Evolutionary conservation across 306 rosid genomes (phyloP).

Genomic region (Cucumis hystrix): DNA sequence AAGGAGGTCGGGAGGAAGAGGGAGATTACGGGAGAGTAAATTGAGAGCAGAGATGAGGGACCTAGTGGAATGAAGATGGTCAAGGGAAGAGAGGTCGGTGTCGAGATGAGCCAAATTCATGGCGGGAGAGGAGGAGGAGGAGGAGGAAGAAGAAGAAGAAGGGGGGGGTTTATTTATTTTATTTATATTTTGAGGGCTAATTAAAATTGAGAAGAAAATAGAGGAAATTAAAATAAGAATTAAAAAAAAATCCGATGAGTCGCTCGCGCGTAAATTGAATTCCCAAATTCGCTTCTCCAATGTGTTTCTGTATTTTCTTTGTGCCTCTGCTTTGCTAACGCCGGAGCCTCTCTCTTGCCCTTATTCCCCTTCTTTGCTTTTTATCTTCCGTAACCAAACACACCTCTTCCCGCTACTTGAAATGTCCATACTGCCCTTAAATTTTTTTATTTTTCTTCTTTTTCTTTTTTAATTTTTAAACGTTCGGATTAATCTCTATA

Average conservation of each 20-base stretch:
- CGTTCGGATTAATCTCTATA: too few relatives aligned
- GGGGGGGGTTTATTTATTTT: neutral
- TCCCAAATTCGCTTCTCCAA: neutral
- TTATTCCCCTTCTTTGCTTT: neutral
- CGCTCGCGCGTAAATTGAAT: neutral
- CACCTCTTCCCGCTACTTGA: neutral
- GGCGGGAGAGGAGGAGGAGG: conserved; percentile 48
- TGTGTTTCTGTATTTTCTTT: neutral
- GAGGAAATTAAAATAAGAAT: neutral
- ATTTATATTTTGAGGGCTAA: neutral
- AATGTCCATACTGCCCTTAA: neutral
- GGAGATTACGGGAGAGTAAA: conserved; percentile 85
- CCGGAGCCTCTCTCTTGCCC: too few relatives aligned
- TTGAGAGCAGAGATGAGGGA: conserved; percentile 80
- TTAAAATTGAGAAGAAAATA: neutral
- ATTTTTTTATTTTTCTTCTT: too few relatives aligned
- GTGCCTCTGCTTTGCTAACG: neutral
- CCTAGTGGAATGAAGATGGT: conserved; percentile 35
- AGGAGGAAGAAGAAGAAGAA: conserved; percentile 9
- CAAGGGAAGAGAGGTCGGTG: conserved; percentile 23
- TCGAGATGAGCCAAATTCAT: conserved; percentile 57
- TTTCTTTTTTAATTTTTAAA: too few relatives aligned
- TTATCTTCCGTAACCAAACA: neutral
- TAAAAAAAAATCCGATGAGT: neutral
- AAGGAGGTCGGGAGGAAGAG: conserved; percentile 68